Conservation (phyloP, 331 rosid species). For the Malus hybrid region DNA sequence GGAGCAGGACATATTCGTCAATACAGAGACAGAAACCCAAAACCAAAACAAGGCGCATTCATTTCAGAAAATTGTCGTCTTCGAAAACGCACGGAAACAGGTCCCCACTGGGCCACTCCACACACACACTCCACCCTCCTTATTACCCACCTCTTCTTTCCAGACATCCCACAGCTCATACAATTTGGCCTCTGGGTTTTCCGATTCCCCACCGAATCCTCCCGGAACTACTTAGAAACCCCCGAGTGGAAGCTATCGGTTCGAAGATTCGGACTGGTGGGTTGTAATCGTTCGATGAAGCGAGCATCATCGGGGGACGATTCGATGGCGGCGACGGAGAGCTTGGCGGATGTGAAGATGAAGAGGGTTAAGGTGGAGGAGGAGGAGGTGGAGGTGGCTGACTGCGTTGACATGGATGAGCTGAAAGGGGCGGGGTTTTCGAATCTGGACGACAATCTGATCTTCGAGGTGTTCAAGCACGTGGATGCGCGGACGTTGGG, state of each 20-base stretch:
- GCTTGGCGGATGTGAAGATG: conserved; percentile 34
- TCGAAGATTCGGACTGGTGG: background rate
- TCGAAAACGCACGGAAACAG: conserved; percentile 49
- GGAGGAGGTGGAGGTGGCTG: background rate
- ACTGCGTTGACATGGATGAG: background rate
- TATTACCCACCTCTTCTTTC: background rate
- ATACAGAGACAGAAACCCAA: conserved; percentile 38
- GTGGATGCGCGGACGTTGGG: conserved; percentile 73
- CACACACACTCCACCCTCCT: background rate
- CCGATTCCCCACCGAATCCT: background rate
- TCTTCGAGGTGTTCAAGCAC: conserved; percentile 87
- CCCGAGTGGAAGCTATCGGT: background rate
- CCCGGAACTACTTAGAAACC: background rate
- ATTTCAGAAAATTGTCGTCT: conserved; percentile 65
- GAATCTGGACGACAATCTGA: conserved; percentile 59
- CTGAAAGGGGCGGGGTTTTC: conserved; percentile 13
- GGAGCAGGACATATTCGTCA: conserved; percentile 40
- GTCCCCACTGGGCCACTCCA: conserved; percentile 34
- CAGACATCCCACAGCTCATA: background rate
- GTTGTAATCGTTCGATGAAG: conserved; percentile 42
- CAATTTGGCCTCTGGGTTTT: background rate
- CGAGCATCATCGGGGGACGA: conserved; percentile 28
- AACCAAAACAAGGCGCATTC: conserved; percentile 62
- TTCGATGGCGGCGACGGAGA: background rate
- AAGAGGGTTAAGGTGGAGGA: conserved; percentile 35